Evolutionary conservation across 1,284 basidiomycete species (phyloP).

Genomic region (Phellinidium pouzarii): DNA sequence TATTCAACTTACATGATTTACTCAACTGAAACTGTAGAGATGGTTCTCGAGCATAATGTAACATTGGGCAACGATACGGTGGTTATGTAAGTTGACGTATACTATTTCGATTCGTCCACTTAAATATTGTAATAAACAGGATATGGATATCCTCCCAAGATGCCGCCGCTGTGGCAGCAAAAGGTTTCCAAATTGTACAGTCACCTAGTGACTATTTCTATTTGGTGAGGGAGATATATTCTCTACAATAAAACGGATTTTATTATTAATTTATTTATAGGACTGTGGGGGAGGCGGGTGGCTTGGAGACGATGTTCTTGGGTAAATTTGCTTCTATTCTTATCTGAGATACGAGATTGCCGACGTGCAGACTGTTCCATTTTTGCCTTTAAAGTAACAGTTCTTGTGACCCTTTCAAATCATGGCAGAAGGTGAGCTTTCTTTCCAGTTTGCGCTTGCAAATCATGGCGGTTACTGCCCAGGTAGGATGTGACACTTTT

Average conservation of each 20-base stretch:
- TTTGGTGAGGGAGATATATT: conserved; percentile 34
- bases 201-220: conserved; percentile 73
- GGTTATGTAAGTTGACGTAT: conserved; percentile 41
- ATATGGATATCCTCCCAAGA: conserved; percentile 65
- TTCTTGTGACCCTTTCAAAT: conserved; percentile 74
- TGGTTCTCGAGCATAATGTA: conserved; percentile 62
- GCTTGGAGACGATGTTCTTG: conserved; percentile 50
- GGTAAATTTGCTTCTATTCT: background rate
- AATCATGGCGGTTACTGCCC: too few species aligned
- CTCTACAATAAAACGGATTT: background rate
- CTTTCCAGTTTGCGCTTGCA: background rate
- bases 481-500: too few species aligned
- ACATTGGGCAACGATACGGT: conserved; percentile 61
- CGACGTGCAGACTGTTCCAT: background rate
- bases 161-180: conserved; percentile 49
- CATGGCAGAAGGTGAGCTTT: conserved; percentile 46
- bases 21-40: conserved; percentile 36
- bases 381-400: conserved; percentile 28
- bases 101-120: background rate
- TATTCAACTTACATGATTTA: conserved; percentile 25
- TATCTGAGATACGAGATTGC: background rate
- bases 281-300: conserved; percentile 76
- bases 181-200: conserved; percentile 60
- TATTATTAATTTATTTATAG: background rate
- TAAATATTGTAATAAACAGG: conserved; percentile 20